These are phyloP conservation scores for Pseudocercospora fuligena DNA, from an alignment of 2,329 filamentous ascomycete genomes.

Conservation along the genomic window DNA sequence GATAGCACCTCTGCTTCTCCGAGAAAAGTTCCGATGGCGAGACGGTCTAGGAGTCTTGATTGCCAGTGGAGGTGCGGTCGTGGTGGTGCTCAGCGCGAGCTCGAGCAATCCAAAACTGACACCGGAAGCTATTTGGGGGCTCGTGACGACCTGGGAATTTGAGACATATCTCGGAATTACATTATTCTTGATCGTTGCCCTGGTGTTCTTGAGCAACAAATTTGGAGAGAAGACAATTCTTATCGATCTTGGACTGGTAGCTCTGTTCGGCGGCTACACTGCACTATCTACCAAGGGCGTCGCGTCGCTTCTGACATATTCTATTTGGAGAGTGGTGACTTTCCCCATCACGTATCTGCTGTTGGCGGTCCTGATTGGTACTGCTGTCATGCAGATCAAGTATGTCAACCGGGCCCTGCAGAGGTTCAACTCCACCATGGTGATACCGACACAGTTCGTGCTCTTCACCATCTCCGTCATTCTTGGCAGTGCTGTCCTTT, in stretches of 20 bases:
- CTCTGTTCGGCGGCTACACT: constrained; percentile 97
- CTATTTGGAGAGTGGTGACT: constrained; percentile 83
- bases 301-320: constrained; percentile 90
- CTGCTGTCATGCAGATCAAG: constrained; percentile 94
- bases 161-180: constrained; percentile 87
- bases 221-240: constrained; percentile 88
- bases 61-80: constrained; percentile 84
- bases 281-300: constrained; percentile 95
- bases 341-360: constrained; percentile 91
- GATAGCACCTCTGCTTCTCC: constrained; percentile 91
- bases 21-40: constrained; percentile 82
- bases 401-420: constrained; percentile 92
- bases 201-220: constrained; percentile 81
- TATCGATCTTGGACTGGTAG: constrained; percentile 91
- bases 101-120: constrained; percentile 88
- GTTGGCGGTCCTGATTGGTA: constrained; percentile 76
- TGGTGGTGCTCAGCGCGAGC: constrained; percentile 89
- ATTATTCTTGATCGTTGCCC: constrained; percentile 68
- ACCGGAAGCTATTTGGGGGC: constrained; percentile 84
- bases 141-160: constrained; percentile 87
- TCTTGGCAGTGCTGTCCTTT: constrained; percentile 87
- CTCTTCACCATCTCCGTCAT: constrained; percentile 96
- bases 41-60: constrained; percentile 89
- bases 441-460: constrained; percentile 97
- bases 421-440: constrained; percentile 94